These are phyloP conservation scores for Globisporangium takayamanum DNA, from an alignment of 352 stramenopile genomes.

Conservation along the genomic window DNA sequence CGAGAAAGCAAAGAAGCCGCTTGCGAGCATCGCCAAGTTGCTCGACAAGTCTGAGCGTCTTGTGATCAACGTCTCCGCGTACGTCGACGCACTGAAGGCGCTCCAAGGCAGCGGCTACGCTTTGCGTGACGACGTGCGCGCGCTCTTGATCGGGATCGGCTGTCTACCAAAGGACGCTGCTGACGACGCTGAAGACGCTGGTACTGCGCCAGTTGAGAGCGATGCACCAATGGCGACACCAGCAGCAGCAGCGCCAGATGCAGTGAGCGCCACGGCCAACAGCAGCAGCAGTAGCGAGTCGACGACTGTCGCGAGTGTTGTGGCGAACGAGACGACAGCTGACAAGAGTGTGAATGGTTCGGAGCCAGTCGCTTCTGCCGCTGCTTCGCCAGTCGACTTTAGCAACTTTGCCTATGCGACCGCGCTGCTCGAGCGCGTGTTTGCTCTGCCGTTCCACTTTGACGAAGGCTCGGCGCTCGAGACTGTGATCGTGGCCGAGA, in stretches of 20 bases:
- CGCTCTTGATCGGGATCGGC: slow-evolving; percentile 54
- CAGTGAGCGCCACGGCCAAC: too few relatives aligned
- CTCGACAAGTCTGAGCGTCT: slow-evolving; percentile 59
- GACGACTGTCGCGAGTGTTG: background rate
- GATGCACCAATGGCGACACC: background rate
- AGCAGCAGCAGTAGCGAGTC: too few relatives aligned
- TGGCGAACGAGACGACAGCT: background rate
- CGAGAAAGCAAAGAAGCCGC: slow-evolving; percentile 57
- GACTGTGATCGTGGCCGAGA: slow-evolving; percentile 48
- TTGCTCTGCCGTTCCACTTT: slow-evolving; percentile 66
- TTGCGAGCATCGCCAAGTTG: slow-evolving; percentile 57
- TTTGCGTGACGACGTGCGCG: slow-evolving; percentile 39
- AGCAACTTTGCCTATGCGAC: slow-evolving; percentile 42
- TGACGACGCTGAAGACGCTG: slow-evolving; percentile 6
- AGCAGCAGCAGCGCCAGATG: too few relatives aligned
- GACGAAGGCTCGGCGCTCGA: slow-evolving; percentile 57
- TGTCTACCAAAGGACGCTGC: slow-evolving; percentile 12
- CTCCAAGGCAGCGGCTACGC: slow-evolving; percentile 41
- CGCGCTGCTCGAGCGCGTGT: slow-evolving; percentile 54
- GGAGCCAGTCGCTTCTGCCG: background rate
- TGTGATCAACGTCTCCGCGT: slow-evolving; percentile 57
- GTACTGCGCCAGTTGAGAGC: background rate
- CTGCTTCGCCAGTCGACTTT: background rate
- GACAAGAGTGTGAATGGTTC: background rate
- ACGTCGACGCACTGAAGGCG: slow-evolving; percentile 50